Evolutionary conservation across 192 early-diverging fungal genomes (phyloP).

Genomic region (Haplosporangium gracile): DNA sequence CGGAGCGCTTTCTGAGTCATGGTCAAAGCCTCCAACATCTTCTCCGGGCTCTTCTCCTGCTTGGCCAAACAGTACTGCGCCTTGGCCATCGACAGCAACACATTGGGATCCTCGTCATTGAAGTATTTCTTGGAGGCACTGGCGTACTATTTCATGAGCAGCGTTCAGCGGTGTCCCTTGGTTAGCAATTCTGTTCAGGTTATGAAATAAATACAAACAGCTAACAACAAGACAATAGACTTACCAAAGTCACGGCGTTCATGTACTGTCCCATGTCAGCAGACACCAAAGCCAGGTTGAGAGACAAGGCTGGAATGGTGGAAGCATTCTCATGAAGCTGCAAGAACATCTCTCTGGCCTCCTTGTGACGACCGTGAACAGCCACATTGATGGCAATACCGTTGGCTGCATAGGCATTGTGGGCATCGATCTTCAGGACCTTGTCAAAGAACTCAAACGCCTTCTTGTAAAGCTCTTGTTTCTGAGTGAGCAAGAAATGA

Average conservation of each 20-base stretch:
- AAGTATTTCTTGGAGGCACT: conserved; percentile 68
- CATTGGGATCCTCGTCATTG: conserved; percentile 62
- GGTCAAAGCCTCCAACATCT: conserved; percentile 69
- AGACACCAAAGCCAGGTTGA: conserved; percentile 85
- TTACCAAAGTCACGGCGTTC: conserved; percentile 80
- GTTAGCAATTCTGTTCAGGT: background rate
- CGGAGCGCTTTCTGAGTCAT: conserved; percentile 64
- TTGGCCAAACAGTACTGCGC: conserved; percentile 73
- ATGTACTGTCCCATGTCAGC: conserved; percentile 82
- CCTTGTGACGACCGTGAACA: conserved; percentile 56
- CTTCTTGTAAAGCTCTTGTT: conserved; percentile 71
- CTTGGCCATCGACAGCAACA: conserved; percentile 68
- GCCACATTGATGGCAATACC: conserved; percentile 90
- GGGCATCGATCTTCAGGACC: conserved; percentile 72
- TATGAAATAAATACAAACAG: background rate
- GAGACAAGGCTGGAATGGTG: conserved; percentile 62
- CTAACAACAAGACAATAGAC: background rate
- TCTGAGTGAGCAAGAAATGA: conserved; percentile 14
- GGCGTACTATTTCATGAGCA: conserved; percentile 67
- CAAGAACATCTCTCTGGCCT: conserved; percentile 54
- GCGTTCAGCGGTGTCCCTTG: background rate
- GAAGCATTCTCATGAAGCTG: conserved; percentile 61
- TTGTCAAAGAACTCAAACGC: conserved; percentile 88
- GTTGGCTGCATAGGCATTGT: conserved; percentile 84
- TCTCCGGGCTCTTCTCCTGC: conserved; percentile 69